Evolutionary conservation across 345 rosid species (phyloP).

Genomic region (Euclidium syriacum): DNA sequence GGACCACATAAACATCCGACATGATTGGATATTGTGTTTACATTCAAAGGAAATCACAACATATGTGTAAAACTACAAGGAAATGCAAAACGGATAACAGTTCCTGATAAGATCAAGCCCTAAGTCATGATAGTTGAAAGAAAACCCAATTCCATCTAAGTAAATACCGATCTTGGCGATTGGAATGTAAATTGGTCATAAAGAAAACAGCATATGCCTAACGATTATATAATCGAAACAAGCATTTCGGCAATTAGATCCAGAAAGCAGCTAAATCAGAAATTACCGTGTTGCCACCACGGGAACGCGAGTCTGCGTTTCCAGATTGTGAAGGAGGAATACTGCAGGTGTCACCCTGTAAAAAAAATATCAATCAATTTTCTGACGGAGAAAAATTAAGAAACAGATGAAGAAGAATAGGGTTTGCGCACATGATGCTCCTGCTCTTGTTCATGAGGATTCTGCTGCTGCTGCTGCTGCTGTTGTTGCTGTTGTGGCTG

Average conservation of each 20-base stretch:
- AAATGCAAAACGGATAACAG: neutral
- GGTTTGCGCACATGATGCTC: constrained; percentile 5
- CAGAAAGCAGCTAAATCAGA: neutral
- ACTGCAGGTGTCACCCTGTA: constrained; percentile 40
- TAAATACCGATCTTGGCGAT: neutral
- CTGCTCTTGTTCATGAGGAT: neutral
- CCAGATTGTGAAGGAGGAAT: constrained; percentile 29
- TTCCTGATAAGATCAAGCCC: too few relatives aligned
- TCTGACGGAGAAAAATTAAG: neutral
- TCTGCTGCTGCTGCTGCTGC: neutral
- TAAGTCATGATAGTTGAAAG: neutral
- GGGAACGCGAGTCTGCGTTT: constrained; percentile 35
- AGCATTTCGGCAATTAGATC: neutral
- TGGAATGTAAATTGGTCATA: neutral
- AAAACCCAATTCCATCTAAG: neutral
- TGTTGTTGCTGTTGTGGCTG: constrained; percentile 12
- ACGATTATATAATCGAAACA: neutral
- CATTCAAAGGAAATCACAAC: neutral
- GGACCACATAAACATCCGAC: neutral
- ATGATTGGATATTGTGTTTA: neutral
- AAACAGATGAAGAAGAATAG: neutral
- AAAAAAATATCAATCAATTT: neutral
- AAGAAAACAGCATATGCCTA: neutral
- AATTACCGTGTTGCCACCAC: constrained; percentile 48
- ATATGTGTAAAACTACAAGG: neutral